Conservation (phyloP, 2,329 filamentous ascomycete genomes). For the Cryphonectria carpinicola region DNA sequence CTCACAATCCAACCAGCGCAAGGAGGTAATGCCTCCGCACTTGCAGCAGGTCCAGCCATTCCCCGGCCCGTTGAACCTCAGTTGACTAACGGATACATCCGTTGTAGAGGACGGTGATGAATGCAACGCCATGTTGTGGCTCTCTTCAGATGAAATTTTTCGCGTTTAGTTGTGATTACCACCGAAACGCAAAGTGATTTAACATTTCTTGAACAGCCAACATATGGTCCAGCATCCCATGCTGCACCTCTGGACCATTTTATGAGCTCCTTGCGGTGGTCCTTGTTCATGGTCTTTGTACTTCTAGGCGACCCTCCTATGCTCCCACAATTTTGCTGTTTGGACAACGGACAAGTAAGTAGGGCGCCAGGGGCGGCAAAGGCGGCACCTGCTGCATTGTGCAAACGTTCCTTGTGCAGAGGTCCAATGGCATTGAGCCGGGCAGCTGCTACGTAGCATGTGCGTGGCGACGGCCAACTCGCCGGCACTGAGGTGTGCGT, state of each 20-base stretch:
- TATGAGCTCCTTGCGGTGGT: background rate
- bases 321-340: background rate
- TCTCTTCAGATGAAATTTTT: too few relatives aligned
- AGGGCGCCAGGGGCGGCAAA: background rate
- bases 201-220: background rate
- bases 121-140: background rate
- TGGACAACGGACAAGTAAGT: background rate
- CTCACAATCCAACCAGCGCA: slow-evolving; percentile 23
- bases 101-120: background rate
- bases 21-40: slow-evolving; percentile 4
- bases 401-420: background rate
- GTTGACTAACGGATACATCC: background rate
- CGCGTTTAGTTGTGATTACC: background rate
- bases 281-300: background rate
- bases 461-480: background rate
- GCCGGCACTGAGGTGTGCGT: background rate
- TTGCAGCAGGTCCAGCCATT: slow-evolving; percentile 23
- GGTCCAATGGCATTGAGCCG: background rate
- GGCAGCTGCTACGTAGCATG: background rate
- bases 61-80: background rate
- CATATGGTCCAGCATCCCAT: background rate
- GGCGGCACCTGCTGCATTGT: background rate
- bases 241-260: background rate
- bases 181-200: background rate
- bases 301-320: background rate